Conservation (phyloP, 495 filamentous ascomycete genomes). For the Delitschia confertaspora region DNA sequence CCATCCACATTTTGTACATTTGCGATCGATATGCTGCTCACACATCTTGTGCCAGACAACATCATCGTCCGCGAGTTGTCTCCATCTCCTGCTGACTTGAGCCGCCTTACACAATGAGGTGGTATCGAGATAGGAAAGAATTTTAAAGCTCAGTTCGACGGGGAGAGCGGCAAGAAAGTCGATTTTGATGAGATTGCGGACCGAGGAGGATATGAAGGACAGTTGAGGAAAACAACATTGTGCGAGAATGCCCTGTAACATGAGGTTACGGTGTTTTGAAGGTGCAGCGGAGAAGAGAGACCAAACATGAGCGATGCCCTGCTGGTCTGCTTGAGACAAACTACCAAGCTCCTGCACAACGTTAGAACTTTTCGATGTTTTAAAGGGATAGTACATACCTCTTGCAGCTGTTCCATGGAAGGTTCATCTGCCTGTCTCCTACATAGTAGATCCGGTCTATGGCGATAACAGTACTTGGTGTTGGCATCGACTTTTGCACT, state of each 20-base stretch:
- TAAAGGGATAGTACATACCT: slow-evolving; percentile 44
- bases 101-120: slow-evolving; percentile 95
- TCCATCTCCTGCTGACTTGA: slow-evolving; percentile 86
- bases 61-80: slow-evolving; percentile 83
- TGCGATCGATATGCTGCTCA: slow-evolving; percentile 93
- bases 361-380: slow-evolving; percentile 16
- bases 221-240: slow-evolving; percentile 97
- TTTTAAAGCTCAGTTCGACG: slow-evolving; percentile 83
- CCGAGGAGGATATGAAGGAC: slow-evolving; percentile 76
- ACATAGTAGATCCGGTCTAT: slow-evolving; percentile 91
- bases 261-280: slow-evolving; percentile 83
- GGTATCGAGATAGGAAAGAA: slow-evolving; percentile 86
- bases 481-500: slow-evolving; percentile 39
- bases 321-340: slow-evolving; percentile 73
- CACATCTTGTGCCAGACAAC: slow-evolving; percentile 99
- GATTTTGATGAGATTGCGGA: slow-evolving; percentile 88
- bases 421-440: slow-evolving; percentile 83
- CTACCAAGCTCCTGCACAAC: slow-evolving; percentile 62
- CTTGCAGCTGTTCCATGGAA: slow-evolving; percentile 89
- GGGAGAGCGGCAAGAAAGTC: slow-evolving; percentile 87
- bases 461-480: slow-evolving; percentile 91
- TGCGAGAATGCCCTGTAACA: slow-evolving; percentile 88
- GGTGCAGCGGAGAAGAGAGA: slow-evolving; percentile 94
- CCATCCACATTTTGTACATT: slow-evolving; percentile 96
- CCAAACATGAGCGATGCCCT: slow-evolving; percentile 94